Base-by-base conservation (phyloP, 1,139 yeast species). In the Kurtzmaniella quercitrusa region DNA sequence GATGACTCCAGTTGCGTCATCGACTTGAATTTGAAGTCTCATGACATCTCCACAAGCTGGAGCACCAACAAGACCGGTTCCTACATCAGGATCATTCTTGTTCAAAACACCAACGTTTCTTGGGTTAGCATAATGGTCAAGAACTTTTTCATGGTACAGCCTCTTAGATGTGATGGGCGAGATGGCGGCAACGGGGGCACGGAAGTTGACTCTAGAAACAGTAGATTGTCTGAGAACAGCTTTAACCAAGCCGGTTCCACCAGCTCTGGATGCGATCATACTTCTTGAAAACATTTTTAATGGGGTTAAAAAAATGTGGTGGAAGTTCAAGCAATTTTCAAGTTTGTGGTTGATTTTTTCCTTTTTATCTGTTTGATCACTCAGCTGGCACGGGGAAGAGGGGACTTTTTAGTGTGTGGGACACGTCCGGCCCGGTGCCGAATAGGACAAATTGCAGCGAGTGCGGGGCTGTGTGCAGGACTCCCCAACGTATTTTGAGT, bases 1-100 rank as follows among this genome's bases (percentile, higher is more conserved):
- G 56, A 93, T 93, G 45, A 87, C 75, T 2, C 98, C 98, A 28
- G 95, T 82, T 45, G 78, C 83, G 55, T 89, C 98, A 54, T 84
- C 84, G 15, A 93, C 98, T 60, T 91, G 82, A 57, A 93, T 93
- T 65, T 93, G 98, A 52, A 93, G 77, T 68, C 95, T 84, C 97
- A 93, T 93, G 42, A 93, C 98, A 71, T 93, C 98, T 46, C 98
- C 98, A 71, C 98, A 93, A 1, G 98, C 98, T 44, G 98, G 98
- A 0, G 98, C 98, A 43, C 98, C 93, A 16, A 93, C 98, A 38
- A 93, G 77, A 1, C 98, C 98, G 2, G 98, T 93, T 38, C 98
- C 98, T n/a, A 93, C 98, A 52, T 82, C 79, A 19, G 66, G 57
- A 47, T 81, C 79, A 49, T 74, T 76, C 68, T 91, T 89, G 66